Evolutionary conservation across 805 yeast species (phyloP), one percentile per base, ranked within the genome.

Genomic region (Monosporozyma yasuniensis): DNA sequence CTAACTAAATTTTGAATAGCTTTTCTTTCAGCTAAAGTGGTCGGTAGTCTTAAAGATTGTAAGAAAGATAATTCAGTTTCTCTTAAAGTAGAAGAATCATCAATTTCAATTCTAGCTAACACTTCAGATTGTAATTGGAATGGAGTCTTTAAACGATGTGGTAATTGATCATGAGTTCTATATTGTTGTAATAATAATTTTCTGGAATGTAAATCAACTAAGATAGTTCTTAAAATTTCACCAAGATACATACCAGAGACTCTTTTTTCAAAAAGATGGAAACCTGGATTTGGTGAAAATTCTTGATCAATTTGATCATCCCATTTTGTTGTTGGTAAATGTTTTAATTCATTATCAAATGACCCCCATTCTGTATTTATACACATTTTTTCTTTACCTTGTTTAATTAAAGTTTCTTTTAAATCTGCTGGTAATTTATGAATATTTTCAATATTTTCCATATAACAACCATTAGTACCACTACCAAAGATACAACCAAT

Each of bases 301-400:
- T 73, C 75, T 28, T 70, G 65, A 65, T 91, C 95, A 56, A 91
- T 80, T 25, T 69, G 72, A 46, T 71, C 67, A 70, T 91, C 99
- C 65, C 81, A 90, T 52, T 79, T 77, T 3, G 96, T 86, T 46
- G 73, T 76, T 52, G 97, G 97, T 54, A 91, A 73, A 39, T 81
- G 72, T 56, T 79, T 74, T 53, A 89, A 74, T 21, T 79, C 82
- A 63, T 91, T 91, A 69, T 91, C 98, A 61, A 90, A 91, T 42
- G 96, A 88, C 54, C 98, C 98, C 96, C 98, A 93, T 70, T 93
- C 99, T 44, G 96, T 90, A 71, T 90, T 90, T 59, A 90, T 77
- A 54, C 88, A 85, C 96, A 90, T 90, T 54, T 82, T 80, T 2
- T 74, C 72, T 47, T 76, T 73, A 34, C 80, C 82, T 47, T 69